phyloP scores from a whole-genome alignment of 83 land plant species.

The Diphasiastrum complanatum region DNA sequence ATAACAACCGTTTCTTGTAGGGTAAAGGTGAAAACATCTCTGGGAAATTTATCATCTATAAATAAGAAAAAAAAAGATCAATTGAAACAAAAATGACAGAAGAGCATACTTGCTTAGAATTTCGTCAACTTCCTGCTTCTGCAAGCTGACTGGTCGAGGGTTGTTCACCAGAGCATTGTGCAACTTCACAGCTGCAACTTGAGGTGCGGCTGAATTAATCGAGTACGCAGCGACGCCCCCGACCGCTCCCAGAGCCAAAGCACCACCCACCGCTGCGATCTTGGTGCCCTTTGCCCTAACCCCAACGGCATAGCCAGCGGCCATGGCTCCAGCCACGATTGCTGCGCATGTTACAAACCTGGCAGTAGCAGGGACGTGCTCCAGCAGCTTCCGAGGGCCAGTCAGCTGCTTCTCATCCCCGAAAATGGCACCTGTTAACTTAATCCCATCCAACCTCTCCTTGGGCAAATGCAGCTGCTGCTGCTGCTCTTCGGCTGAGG shows the following conservation, averaged over 20 bases:
- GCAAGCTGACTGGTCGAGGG: conserved; percentile 48
- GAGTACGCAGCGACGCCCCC: conserved; percentile 67
- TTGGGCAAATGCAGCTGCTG: background rate
- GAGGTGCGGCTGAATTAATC: conserved; percentile 58
- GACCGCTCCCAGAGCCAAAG: conserved; percentile 63
- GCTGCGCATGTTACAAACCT: conserved; percentile 52
- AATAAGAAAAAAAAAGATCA: background rate
- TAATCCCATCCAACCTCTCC: conserved; percentile 7
- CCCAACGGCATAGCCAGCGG: conserved; percentile 77
- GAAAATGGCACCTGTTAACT: too few relatives aligned
- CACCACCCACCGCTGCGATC: conserved; percentile 61
- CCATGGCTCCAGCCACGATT: conserved; percentile 62
- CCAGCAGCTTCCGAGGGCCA: conserved; percentile 51
- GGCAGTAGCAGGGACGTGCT: conserved; percentile 52
- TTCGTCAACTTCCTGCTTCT: conserved; percentile 54
- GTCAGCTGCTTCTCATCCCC: conserved; percentile 64
- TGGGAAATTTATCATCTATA: background rate
- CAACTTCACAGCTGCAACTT: conserved; percentile 71
- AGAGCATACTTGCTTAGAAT: conserved; percentile 50
- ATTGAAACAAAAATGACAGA: background rate
- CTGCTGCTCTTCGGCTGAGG: conserved; percentile 2
- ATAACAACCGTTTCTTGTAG: too few relatives aligned
- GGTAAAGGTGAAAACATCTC: background rate
- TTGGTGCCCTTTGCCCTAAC: conserved; percentile 32
- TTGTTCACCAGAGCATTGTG: conserved; percentile 59